Conservation (phyloP, 1,139 yeast genomes). For the Saccharomyces hybrid region DNA sequence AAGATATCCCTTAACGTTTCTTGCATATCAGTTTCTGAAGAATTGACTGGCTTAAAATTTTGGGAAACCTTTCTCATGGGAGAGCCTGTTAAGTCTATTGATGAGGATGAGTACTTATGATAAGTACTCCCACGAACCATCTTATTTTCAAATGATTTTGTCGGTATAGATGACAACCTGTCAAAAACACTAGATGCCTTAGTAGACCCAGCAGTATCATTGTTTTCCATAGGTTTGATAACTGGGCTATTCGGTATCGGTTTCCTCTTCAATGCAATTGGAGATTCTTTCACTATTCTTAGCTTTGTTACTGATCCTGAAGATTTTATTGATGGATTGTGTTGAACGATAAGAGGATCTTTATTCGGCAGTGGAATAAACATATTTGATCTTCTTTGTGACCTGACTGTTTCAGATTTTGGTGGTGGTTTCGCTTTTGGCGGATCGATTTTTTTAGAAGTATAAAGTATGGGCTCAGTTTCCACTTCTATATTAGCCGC, state of each 20-base stretch:
- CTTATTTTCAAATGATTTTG: slow-evolving; percentile 30
- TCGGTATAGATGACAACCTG: slow-evolving; percentile 25
- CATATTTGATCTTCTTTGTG: slow-evolving; percentile 28
- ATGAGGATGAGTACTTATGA: slow-evolving; percentile 12
- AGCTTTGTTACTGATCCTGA: slow-evolving; percentile 3
- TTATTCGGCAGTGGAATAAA: slow-evolving; percentile 31
- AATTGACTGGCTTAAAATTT: background rate
- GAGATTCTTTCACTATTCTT: background rate
- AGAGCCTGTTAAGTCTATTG: slow-evolving; percentile 27
- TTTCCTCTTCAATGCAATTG: background rate
- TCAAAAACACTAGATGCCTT: slow-evolving; percentile 24
- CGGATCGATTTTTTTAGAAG: background rate
- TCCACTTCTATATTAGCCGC: background rate
- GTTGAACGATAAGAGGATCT: slow-evolving; percentile 27
- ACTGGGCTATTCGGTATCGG: background rate
- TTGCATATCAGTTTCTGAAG: slow-evolving; percentile 21
- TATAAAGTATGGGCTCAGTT: background rate
- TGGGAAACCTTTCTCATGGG: slow-evolving; percentile 11
- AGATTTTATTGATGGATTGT: slow-evolving; percentile 5
- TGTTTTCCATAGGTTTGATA: background rate
- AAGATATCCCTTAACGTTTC: slow-evolving; percentile 28
- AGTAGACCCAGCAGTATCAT: background rate
- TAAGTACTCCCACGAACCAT: slow-evolving; percentile 4
- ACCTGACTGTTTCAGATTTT: slow-evolving; percentile 3
- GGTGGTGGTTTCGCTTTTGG: slow-evolving; percentile 1